Base-by-base conservation (phyloP, 2,329 filamentous ascomycete species). In the Venturia pyrina region DNA sequence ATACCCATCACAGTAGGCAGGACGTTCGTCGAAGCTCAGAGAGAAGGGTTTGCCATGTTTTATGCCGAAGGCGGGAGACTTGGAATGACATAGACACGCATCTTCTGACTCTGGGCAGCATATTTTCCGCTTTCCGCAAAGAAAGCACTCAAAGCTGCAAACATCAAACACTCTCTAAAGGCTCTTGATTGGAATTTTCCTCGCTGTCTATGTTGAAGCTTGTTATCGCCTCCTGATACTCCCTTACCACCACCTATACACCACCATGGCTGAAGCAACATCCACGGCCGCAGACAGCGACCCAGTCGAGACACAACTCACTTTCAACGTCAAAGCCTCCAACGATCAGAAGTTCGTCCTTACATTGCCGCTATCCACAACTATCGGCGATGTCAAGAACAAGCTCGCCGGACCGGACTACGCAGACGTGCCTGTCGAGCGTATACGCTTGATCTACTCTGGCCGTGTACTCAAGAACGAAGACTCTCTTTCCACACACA, bases 301-400 rank as follows among this genome's bases (percentile, higher is more conserved):
- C 72, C 76, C 81, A 66, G 83, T 86, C 72, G 90, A 93, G 73
- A 80, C 87, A 73, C 87, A 93, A 72, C 81, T 99, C 79, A 96
- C 90, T 76, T 98, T 99, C 85, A 95, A 92, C 80, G 88, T 99
- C 78, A 99, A 98, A 82, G 90, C 91, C n/a, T 93, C 91, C n/a
- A 89, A 88, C 72, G 93, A 97, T 75, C 87, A 85, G 75, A 91
- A 89, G 77, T 93, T 91, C 74, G 87, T 85, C 64, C 81, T 99
- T 75, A 96, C 91, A 66, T 87, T 98, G 73, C 78, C 89, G 66
- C 84, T 89, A 70, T 85, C 86, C 44, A 90, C 89, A 62, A 89
- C 89, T 8, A 89, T 98, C 56, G 82, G 85, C 66, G 92, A 97
- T 68, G 85, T 99, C 71, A 99, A 99, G 83, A 85, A 84, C 68